A percentile compares a stretch with the other conserved stretches of the same genome.
Conservation (phyloP, 768 basidiomycete species). For the Leccinellum albellum region DNA sequence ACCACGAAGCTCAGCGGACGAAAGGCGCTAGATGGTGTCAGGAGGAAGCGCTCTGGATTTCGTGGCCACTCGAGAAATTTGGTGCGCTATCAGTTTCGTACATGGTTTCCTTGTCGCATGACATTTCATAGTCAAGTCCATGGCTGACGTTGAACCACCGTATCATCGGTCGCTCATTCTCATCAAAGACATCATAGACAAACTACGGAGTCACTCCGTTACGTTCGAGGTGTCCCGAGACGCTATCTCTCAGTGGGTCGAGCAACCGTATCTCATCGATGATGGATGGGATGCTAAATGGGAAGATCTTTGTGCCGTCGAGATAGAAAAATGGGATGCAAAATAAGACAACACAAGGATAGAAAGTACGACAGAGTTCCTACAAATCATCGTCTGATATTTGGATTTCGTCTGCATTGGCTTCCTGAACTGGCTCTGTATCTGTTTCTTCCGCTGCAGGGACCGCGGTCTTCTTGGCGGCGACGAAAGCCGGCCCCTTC, state of each 20-base stretch:
- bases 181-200: constrained; percentile 53
- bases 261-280: constrained; percentile 64
- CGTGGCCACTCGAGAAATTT: constrained; percentile 79
- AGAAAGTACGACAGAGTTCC: constrained; percentile 17
- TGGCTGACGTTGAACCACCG: constrained; percentile 53
- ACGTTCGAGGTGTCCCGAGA: constrained; percentile 69
- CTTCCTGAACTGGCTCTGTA: constrained; percentile 27
- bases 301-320: constrained; percentile 77
- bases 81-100: constrained; percentile 39
- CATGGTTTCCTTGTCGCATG: no score
- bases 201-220: constrained; percentile 58
- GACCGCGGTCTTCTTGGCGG: constrained; percentile 57
- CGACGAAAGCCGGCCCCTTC: constrained; percentile 73
- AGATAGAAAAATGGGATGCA: constrained; percentile 68
- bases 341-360: constrained; percentile 22
- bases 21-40: constrained; percentile 73
- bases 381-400: constrained; percentile 78
- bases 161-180: constrained; percentile 65
- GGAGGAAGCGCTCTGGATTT: constrained; percentile 73
- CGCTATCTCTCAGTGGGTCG: constrained; percentile 61
- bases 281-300: constrained; percentile 66
- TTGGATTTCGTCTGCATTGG: constrained; percentile 81
- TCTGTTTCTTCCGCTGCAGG: constrained; percentile 39
- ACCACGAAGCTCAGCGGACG: constrained; percentile 64
- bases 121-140: constrained; percentile 44